Conservation (phyloP, 768 basidiomycete genomes). For the Kwoniella newhampshirensis region DNA sequence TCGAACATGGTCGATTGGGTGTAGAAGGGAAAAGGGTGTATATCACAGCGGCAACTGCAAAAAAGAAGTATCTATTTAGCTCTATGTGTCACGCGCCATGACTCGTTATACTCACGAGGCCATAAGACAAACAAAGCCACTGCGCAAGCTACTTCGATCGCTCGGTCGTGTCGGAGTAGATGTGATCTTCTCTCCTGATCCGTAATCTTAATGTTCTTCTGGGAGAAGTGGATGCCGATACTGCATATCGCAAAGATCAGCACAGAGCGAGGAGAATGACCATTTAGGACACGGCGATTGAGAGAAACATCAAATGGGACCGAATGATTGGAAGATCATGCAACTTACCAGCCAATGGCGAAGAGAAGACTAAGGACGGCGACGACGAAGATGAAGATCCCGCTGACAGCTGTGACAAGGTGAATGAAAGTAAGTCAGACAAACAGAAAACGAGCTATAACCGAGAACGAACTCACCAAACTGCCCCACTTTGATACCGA, state of each 20-base stretch:
- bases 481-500: conserved; percentile 13
- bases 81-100: not conserved
- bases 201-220: not conserved
- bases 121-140: conserved; percentile 34
- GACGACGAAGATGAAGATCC: conserved; percentile 4
- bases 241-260: too few relatives aligned
- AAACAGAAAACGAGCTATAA: not conserved
- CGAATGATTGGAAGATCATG: too few relatives aligned
- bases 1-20: conserved; percentile 34
- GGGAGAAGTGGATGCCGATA: conserved; percentile 10
- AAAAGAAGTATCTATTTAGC: not conserved
- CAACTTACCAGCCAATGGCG: conserved; percentile 18
- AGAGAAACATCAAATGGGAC: too few relatives aligned
- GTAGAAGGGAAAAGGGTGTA: conserved; percentile 42
- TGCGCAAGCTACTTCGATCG: conserved; percentile 33
- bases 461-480: conserved; percentile 21
- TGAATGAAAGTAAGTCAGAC: not conserved
- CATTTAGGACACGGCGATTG: too few relatives aligned
- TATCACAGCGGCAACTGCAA: conserved; percentile 35
- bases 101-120: conserved; percentile 41
- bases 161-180: conserved; percentile 14
- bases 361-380: conserved; percentile 7
- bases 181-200: not conserved
- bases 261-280: too few relatives aligned
- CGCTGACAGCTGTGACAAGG: conserved; percentile 5